These are phyloP conservation scores for Agrostemma githago DNA, from an alignment of 148 eudicot species.

Conservation along the genomic window DNA sequence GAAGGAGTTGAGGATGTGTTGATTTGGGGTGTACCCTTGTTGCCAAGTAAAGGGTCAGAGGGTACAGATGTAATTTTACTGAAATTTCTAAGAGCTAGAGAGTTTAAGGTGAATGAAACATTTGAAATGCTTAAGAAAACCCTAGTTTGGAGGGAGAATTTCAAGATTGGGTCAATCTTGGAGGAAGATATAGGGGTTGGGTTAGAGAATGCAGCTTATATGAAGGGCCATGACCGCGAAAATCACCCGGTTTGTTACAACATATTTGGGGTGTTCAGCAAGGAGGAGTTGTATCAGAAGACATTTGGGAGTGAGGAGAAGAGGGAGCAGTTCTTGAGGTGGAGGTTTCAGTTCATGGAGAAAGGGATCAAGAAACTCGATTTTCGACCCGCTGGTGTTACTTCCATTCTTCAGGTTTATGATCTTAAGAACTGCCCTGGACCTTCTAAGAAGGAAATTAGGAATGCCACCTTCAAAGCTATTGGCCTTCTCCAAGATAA, in stretches of 20 bases:
- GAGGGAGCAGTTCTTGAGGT: slow-evolving; percentile 47
- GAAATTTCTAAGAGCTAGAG: slow-evolving; percentile 63
- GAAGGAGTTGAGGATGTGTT: slow-evolving; percentile 26
- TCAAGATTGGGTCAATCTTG: slow-evolving; percentile 35
- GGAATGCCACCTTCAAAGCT: slow-evolving; percentile 44
- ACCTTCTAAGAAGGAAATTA: slow-evolving; percentile 49
- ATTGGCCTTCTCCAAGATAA: slow-evolving; percentile 60
- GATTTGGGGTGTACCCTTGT: slow-evolving; percentile 58
- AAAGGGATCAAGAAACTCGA: slow-evolving; percentile 47
- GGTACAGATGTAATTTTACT: slow-evolving; percentile 44
- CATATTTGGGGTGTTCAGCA: slow-evolving; percentile 45
- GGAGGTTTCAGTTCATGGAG: slow-evolving; percentile 66
- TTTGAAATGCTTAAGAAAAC: slow-evolving; percentile 55
- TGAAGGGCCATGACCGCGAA: slow-evolving; percentile 49
- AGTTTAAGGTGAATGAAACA: slow-evolving; percentile 54
- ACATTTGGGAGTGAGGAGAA: slow-evolving; percentile 46
- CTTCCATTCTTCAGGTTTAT: slow-evolving; percentile 49
- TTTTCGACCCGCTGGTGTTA: slow-evolving; percentile 48
- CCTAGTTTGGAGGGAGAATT: slow-evolving; percentile 52
- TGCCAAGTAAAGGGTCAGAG: slow-evolving; percentile 41
- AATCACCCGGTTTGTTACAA: slow-evolving; percentile 66
- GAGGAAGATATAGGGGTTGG: slow-evolving; percentile 49
- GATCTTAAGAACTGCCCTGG: slow-evolving; percentile 61
- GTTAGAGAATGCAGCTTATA: slow-evolving; percentile 33
- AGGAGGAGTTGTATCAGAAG: slow-evolving; percentile 44